Conservation (phyloP, 768 basidiomycete genomes). For the Hemileccinum rubropunctum region DNA sequence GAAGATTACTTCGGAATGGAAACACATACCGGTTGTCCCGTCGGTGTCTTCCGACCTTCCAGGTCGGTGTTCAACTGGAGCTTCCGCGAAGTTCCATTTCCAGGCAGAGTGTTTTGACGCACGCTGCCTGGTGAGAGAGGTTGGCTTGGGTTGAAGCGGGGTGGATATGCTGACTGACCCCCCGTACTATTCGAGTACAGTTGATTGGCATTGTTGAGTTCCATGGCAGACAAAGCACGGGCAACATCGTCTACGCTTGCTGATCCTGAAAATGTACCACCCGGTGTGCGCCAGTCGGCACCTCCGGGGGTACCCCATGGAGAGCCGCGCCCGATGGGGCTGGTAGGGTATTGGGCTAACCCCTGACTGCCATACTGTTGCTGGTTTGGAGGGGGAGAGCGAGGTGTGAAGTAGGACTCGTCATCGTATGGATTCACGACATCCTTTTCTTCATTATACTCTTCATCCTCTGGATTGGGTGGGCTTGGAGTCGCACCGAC, state of each 20-base stretch:
- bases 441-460: slow-evolving; percentile 47
- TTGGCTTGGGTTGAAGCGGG: slow-evolving; percentile 58
- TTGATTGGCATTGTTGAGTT: slow-evolving; percentile 42
- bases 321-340: slow-evolving; percentile 59
- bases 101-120: slow-evolving; percentile 40
- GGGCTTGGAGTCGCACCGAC: slow-evolving; percentile 42
- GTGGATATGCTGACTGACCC: slow-evolving; percentile 61
- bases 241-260: slow-evolving; percentile 70
- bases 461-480: slow-evolving; percentile 52
- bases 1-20: slow-evolving; percentile 38
- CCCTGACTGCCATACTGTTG: slow-evolving; percentile 38
- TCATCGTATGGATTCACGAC: slow-evolving; percentile 45
- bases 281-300: slow-evolving; percentile 57
- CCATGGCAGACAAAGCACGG: slow-evolving; percentile 67
- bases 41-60: slow-evolving; percentile 64
- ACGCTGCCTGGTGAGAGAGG: slow-evolving; percentile 41
- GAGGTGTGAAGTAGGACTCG: slow-evolving; percentile 52
- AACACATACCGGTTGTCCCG: slow-evolving; percentile 49
- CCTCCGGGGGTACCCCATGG: slow-evolving; percentile 57
- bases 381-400: slow-evolving; percentile 39
- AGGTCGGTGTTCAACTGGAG: slow-evolving; percentile 61
- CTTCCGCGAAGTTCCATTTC: slow-evolving; percentile 41
- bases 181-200: slow-evolving; percentile 28
- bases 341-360: slow-evolving; percentile 45
- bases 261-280: slow-evolving; percentile 31